Evolutionary conservation across 176 grass and related monocot genomes (phyloP).

Genomic region (Themeda triandra): DNA sequence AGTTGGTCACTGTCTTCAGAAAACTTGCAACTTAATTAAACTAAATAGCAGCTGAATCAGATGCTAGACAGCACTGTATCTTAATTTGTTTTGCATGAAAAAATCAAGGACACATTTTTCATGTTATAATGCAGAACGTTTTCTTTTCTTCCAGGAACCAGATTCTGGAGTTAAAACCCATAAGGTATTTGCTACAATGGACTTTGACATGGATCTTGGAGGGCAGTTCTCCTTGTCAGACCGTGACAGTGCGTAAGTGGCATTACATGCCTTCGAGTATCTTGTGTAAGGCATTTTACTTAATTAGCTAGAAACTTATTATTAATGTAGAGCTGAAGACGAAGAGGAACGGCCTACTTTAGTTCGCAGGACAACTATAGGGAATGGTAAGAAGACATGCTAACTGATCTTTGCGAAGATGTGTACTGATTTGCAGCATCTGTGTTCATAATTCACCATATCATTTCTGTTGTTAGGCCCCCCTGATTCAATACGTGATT

Average conservation of each 20-base stretch:
- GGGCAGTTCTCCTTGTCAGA: slow-evolving; percentile 65
- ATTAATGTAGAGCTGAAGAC: slow-evolving; percentile 60
- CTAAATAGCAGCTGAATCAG: neutral
- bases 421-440: neutral
- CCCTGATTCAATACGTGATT: slow-evolving; percentile 75
- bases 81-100: neutral
- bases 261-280: slow-evolving; percentile 21
- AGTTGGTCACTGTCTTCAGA: neutral
- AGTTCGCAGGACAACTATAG: slow-evolving; percentile 57
- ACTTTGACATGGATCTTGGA: slow-evolving; percentile 60
- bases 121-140: slow-evolving; percentile 3
- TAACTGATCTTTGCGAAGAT: slow-evolving; percentile 5
- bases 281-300: neutral
- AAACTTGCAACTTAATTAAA: neutral
- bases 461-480: slow-evolving; percentile 52
- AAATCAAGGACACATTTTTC: neutral
- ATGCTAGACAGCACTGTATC: neutral
- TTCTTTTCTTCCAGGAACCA: slow-evolving; percentile 57
- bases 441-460: neutral
- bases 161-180: slow-evolving; percentile 46
- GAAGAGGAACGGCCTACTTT: slow-evolving; percentile 68
- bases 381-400: slow-evolving; percentile 55
- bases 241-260: slow-evolving; percentile 64
- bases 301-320: slow-evolving; percentile 1
- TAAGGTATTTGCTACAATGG: slow-evolving; percentile 63